Base-by-base conservation (phyloP, 2,329 filamentous ascomycete genomes). In the Diatrype stigma region DNA sequence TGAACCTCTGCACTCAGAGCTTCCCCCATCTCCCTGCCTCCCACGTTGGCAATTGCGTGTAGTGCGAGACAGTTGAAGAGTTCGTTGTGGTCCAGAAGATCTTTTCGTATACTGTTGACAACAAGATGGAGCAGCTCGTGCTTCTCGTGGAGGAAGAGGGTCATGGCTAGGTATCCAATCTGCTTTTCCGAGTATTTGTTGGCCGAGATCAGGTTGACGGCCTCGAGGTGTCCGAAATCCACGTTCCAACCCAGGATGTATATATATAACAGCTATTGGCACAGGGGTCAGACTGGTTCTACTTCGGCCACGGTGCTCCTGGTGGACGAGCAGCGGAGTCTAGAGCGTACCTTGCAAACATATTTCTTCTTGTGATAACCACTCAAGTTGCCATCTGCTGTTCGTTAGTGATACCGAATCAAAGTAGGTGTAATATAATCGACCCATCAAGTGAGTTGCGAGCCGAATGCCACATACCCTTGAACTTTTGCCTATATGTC, bases 311-410 rank as follows among this genome's bases (percentile, higher is more conserved):
- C 22, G 21, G 3, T 5, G n/a, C 10, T 26, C 21, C 22, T 28
- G 21, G 7, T 23, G 6, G n/a, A 37, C 34, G n/a, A 16, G 40
- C 51, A 47, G 46, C 21, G n/a, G 38, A 38, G 50, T 21, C 26
- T 44, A 21, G 30, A 50, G 47, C 47, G 50, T 73, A 84, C 81
- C 78, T 99, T 99, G 89, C 94, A 99, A 60, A 99, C 94, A 69
- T 99, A 99, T 88, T 99, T 99, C 82, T 99, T 99, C 79, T 95
- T 96, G 78, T 96, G 91, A 68, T 99, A 99, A 59, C 94, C 95
- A 67, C 87, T 96, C 52, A 99, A 77, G 67, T 81, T 94, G 58
- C 91, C 92, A 70, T 94, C 89, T 85, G 52, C 50, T 17, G n/a
- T 45, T 40, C 44, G 51, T 70, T 64, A 70, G 65, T 21, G 22